phyloP scores from a whole-genome alignment of 768 basidiomycete genomes.

The Kwoniella botswanensis region DNA sequence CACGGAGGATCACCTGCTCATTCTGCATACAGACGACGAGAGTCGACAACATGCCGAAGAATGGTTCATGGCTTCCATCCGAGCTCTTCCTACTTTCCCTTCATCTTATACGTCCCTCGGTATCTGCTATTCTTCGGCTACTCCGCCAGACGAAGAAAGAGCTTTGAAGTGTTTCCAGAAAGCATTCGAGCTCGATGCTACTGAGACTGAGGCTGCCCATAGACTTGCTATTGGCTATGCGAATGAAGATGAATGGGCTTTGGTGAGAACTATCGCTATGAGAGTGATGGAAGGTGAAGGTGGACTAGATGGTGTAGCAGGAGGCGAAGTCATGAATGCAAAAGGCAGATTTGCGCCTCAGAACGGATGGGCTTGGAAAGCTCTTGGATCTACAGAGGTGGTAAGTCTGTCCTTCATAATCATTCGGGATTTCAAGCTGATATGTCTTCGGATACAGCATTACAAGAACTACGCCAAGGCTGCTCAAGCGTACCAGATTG shows the following conservation, averaged over 20 bases:
- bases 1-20: neutral
- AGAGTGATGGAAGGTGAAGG: constrained; percentile 94
- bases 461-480: constrained; percentile 70
- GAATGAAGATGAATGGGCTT: constrained; percentile 90
- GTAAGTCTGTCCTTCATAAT: constrained; percentile 62
- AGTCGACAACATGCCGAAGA: constrained; percentile 70
- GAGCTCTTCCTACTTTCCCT: constrained; percentile 75
- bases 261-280: constrained; percentile 91
- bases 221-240: constrained; percentile 87
- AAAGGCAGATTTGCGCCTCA: constrained; percentile 63
- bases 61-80: constrained; percentile 78
- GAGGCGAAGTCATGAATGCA: constrained; percentile 58
- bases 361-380: constrained; percentile 98
- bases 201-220: constrained; percentile 82
- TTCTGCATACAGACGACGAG: constrained; percentile 38
- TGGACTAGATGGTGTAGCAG: constrained; percentile 68
- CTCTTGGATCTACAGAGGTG: constrained; percentile 85
- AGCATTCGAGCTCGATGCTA: constrained; percentile 92
- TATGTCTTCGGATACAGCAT: constrained; percentile 24
- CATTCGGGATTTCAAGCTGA: neutral
- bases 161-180: constrained; percentile 97
- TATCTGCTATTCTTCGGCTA: constrained; percentile 77
- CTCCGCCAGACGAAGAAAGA: constrained; percentile 78
- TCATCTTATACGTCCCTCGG: constrained; percentile 94
- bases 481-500: constrained; percentile 83